Evolutionary conservation across 31 red algal species (phyloP), one percentile per base, ranked within the genome.

Genomic region (Endocladia muricata): DNA sequence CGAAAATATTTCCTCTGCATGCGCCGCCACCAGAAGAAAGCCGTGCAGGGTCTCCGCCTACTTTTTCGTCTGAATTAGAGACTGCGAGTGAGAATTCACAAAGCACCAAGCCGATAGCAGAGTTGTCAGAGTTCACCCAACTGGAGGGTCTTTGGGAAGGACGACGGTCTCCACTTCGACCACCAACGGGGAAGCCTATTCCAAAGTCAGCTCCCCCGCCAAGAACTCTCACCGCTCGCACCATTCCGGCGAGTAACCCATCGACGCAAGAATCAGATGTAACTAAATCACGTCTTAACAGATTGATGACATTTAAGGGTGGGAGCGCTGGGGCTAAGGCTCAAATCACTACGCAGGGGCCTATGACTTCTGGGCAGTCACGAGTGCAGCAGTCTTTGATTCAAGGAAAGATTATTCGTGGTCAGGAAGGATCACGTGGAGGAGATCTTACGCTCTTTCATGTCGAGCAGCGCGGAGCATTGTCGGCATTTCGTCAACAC

Each of bases 361-460:
- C 43, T 30, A 75, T 75, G 71, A 75, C 71, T 11, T 21, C 43
- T 32, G 71, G 71, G 32, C 71, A 75, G 43, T 51, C 39, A 3
- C 71, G 71, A 2, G 71, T 75, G 23, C 71, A 75, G 25, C 6
- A 55, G 29, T 29, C 71, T 33, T 52, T 75, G 3, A 37, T 58
- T 36, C 71, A 75, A 34, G 49, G 48, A 28, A 55, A 37, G 29
- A 75, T 75, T 57, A 75, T 75, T 75, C 40, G 40, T 0, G 19
- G 32, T 6, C 35, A 42, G 33, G 25, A 33, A 5, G 32, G 25
- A 34, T 3, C 44, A 0, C 33, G 41, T 6, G 47, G 71, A 26
- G 37, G 22, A 52, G 59, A 19, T 30, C 33, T 75, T 8, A 21
- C 71, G 21, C 49, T 75, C 13, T 75, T 75, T 29, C 43, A 75